phyloP scores from a whole-genome alignment of 805 yeast species.

The Saturnispora saitoi region DNA sequence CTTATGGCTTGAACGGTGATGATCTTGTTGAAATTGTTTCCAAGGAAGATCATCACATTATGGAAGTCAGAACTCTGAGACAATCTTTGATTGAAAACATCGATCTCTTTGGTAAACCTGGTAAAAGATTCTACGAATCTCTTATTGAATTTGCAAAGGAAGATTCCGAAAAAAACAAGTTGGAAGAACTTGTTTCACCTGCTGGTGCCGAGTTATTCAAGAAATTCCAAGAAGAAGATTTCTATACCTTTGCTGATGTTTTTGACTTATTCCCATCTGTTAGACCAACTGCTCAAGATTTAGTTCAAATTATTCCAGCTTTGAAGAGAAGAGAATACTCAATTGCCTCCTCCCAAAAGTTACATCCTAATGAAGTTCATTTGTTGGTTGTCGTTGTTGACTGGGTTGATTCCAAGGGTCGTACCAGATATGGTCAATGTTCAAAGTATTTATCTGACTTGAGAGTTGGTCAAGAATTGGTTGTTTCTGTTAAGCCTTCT shows the following conservation, averaged over 20 bases:
- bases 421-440: conserved; percentile 88
- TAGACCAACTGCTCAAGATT: conserved; percentile 62
- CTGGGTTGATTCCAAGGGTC: conserved; percentile 82
- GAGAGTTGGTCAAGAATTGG: conserved; percentile 71
- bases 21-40: conserved; percentile 64
- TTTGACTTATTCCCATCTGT: conserved; percentile 74
- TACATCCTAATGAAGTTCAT: conserved; percentile 88
- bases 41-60: conserved; percentile 45
- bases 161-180: conserved; percentile 51
- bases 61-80: conserved; percentile 74
- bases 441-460: conserved; percentile 83
- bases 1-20: conserved; percentile 65
- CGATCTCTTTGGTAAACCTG: conserved; percentile 91
- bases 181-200: conserved; percentile 59
- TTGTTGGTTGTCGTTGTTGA: conserved; percentile 91
- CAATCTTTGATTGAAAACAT: conserved; percentile 74
- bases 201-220: conserved; percentile 83
- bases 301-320: conserved; percentile 69
- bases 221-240: conserved; percentile 76
- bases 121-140: conserved; percentile 85
- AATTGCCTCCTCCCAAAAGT: conserved; percentile 90
- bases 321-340: conserved; percentile 96
- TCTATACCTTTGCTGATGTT: conserved; percentile 71
- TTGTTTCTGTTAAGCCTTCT: conserved; percentile 91
- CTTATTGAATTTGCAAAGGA: conserved; percentile 67